Evolutionary conservation across 768 basidiomycete genomes (phyloP), one percentile per base, ranked within the genome.

Genomic region (Suillus tomentosus): DNA sequence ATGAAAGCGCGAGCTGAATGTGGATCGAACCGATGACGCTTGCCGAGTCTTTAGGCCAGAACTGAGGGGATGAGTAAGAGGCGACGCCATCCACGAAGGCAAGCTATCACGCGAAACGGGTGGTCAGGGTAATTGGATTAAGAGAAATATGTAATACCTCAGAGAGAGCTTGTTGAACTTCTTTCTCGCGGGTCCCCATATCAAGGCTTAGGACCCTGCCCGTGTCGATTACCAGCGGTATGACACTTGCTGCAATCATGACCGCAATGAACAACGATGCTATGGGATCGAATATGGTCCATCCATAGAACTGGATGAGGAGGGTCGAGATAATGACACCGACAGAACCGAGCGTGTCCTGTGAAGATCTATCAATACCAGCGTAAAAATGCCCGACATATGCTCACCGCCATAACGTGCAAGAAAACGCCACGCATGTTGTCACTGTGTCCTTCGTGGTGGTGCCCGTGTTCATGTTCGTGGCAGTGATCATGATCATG

Each of bases 361-460:
- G 65, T 42, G 54, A 45, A 47, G 56, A 59, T 31, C 15, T 47
- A 24, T 65, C 40, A 37, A 59, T 70, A 45, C 66, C 66, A 59
- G 62, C 60, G 43, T 39, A 24, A 19, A 51, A 60, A 34, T 13
- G 24, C 19, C n/a, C n/a, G 24, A 15, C 50, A 58, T 37, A 61
- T 34, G 75, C 87, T 68, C 78, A 93, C 92, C 63, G 95, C 95
- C 89, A 97, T 90, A 55, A 99, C 96, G 72, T 99, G 96, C 62
- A 99, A 78, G 75, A 99, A 99, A 69, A 99, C 95, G 19, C 97
- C 97, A 40, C 95, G 91, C 97, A 99, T 99, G 74, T 99, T 99
- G 75, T 99, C 94, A 76, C 92, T 94, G 71, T 96, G 95, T 0
- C 92, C 90, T 75, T 95, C 91, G 68, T 89, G 90, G 13, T 79